phyloP scores from a whole-genome alignment of 768 basidiomycete species.

The Lactarius indigo region DNA sequence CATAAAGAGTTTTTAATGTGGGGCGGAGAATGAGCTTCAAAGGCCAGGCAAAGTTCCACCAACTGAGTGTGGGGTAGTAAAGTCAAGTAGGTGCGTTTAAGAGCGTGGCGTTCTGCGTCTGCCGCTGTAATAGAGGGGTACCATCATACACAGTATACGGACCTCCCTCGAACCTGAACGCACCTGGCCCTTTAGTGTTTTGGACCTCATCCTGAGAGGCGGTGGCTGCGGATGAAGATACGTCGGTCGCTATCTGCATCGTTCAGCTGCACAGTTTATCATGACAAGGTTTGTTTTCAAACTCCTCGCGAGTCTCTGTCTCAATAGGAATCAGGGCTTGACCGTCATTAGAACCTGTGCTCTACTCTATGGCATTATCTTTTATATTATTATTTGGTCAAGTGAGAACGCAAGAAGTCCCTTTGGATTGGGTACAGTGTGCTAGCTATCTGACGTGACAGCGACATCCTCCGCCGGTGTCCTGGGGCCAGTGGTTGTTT shows the following conservation, averaged over 20 bases:
- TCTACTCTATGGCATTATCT: not conserved
- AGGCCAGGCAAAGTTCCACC: conserved; percentile 73
- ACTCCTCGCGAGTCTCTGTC: conserved; percentile 16
- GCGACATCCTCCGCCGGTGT: not conserved
- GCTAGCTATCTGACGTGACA: not conserved
- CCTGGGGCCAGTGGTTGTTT: conserved; percentile 11
- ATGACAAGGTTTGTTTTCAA: conserved; percentile 56
- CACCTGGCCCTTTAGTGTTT: conserved; percentile 28
- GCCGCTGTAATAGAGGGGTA: conserved; percentile 24
- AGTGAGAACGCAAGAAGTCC: not conserved
- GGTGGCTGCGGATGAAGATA: conserved; percentile 36
- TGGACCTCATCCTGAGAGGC: conserved; percentile 28
- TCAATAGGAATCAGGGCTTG: not conserved
- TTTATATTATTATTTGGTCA: not conserved
- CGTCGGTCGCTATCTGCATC: conserved; percentile 51
- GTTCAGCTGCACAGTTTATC: conserved; percentile 72
- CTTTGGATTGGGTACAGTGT: not conserved
- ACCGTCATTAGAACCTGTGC: not conserved
- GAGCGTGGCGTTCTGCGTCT: conserved; percentile 49
- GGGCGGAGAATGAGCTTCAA: conserved; percentile 64
- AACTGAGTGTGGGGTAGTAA: conserved; percentile 66
- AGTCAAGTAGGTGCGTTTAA: conserved; percentile 69
- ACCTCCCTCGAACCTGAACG: not conserved
- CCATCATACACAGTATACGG: not conserved
- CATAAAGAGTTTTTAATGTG: conserved; percentile 66